Evolutionary conservation across 2,329 filamentous ascomycete species (phyloP).

Genomic region (Ascocoryne sarcoides): DNA sequence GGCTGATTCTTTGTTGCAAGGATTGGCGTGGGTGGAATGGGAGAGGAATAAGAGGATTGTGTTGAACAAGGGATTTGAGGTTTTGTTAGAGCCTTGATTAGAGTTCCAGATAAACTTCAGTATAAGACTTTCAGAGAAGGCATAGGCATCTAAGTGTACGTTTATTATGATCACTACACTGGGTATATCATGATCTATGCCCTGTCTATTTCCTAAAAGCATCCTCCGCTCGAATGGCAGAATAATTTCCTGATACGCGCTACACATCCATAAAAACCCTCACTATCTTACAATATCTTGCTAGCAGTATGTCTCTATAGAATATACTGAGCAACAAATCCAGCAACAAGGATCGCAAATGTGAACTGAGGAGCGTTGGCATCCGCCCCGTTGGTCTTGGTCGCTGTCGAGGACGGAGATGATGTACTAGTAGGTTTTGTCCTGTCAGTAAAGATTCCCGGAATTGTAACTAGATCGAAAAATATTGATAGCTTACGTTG

Average conservation of each 20-base stretch:
- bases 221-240: not conserved
- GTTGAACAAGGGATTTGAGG: constrained; percentile 26
- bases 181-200: too few relatives aligned
- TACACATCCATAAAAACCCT: too few relatives aligned
- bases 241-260: not conserved
- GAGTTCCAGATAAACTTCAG: too few relatives aligned
- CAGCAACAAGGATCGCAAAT: constrained; percentile 7
- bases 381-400: constrained; percentile 4
- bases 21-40: constrained; percentile 69
- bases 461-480: too few relatives aligned
- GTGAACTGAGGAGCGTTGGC: constrained; percentile 7
- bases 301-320: too few relatives aligned
- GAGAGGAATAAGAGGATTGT: constrained; percentile 45
- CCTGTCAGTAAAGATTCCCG: too few relatives aligned
- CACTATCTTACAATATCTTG: constrained; percentile 1
- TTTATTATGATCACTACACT: too few relatives aligned
- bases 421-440: constrained; percentile 8
- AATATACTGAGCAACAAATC: constrained; percentile 7
- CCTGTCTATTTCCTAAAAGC: not conserved
- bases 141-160: not conserved
- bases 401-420: constrained; percentile 1
- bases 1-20: constrained; percentile 72
- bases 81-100: constrained; percentile 18
- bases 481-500: constrained; percentile 1
- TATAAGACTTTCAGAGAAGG: too few relatives aligned